These are phyloP conservation scores for Schizosaccharomyces cryophilus DNA, from an alignment of 805 yeast genomes.

Conservation along the genomic window DNA sequence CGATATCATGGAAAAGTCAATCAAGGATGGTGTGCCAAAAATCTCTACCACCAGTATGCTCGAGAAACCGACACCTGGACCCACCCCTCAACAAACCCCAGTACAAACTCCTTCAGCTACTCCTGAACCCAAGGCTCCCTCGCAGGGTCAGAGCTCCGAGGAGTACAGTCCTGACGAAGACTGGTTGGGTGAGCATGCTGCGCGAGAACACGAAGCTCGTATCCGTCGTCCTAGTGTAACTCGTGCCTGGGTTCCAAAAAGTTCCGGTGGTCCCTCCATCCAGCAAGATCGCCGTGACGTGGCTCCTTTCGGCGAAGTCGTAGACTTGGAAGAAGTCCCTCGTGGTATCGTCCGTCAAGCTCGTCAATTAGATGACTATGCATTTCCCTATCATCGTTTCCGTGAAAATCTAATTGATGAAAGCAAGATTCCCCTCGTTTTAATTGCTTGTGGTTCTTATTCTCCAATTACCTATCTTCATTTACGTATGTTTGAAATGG, in stretches of 20 bases:
- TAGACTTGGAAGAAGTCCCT: slow-evolving; percentile 85
- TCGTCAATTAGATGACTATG: slow-evolving; percentile 35
- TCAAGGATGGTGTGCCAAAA: no score
- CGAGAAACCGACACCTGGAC: no score
- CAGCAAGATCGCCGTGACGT: not conserved
- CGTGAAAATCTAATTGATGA: slow-evolving; percentile 37
- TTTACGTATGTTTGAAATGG: slow-evolving; percentile 96
- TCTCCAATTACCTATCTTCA: slow-evolving; percentile 89
- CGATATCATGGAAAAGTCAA: no score
- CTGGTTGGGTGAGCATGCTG: not conserved
- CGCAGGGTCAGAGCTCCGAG: not conserved
- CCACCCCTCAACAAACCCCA: no score
- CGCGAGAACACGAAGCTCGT: not conserved
- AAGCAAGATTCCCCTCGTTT: slow-evolving; percentile 64
- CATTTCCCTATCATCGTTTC: slow-evolving; percentile 71
- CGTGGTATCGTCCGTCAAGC: slow-evolving; percentile 84
- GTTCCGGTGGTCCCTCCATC: not conserved
- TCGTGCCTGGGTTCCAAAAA: not conserved
- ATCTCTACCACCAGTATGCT: no score
- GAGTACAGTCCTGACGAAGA: not conserved
- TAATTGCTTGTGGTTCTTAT: slow-evolving; percentile 94
- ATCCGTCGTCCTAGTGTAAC: not conserved
- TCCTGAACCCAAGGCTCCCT: no score
- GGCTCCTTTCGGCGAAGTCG: not conserved
- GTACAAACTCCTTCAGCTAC: no score